A percentile compares a stretch with the other conserved stretches of the same genome.
These are phyloP conservation scores for Rhytidiadelphus loreus DNA, from an alignment of 225 moss, liverwort and hornwort genomes.

Conservation along the genomic window DNA sequence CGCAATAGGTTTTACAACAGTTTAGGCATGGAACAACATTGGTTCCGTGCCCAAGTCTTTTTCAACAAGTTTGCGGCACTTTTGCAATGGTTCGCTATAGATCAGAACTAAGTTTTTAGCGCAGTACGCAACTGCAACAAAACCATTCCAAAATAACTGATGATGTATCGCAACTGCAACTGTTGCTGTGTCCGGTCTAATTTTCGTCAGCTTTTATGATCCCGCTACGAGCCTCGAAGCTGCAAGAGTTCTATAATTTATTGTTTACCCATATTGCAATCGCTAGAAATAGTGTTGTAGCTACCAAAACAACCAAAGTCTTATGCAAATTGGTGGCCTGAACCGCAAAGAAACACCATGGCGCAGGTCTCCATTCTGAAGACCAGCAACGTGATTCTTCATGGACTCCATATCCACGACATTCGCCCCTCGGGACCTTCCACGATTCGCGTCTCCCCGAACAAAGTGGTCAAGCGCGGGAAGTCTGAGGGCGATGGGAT, in stretches of 20 bases:
- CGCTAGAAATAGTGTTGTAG: background rate
- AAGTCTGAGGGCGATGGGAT: background rate
- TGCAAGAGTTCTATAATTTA: background rate
- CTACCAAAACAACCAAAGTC: background rate
- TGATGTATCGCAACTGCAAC: too few relatives aligned
- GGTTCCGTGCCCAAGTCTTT: too few relatives aligned
- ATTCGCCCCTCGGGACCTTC: background rate
- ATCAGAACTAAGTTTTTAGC: too few relatives aligned
- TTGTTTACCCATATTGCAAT: background rate
- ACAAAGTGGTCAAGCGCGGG: background rate
- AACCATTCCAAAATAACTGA: too few relatives aligned
- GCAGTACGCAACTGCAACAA: too few relatives aligned
- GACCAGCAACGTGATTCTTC: background rate
- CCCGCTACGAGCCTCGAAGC: too few relatives aligned
- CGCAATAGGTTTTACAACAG: too few relatives aligned
- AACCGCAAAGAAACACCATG: background rate
- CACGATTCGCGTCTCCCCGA: background rate
- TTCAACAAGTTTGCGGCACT: too few relatives aligned
- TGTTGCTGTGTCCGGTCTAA: background rate
- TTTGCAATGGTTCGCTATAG: too few relatives aligned
- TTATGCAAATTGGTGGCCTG: too few relatives aligned
- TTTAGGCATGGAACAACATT: too few relatives aligned
- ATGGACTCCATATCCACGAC: background rate
- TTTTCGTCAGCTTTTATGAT: background rate
- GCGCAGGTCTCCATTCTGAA: background rate